Percentiles rank a stretch among this genome's conserved stretches.
Evolutionary conservation across 371 early-diverging fungal genomes (phyloP).

Genomic region (Saksenaea vasiformis): DNA sequence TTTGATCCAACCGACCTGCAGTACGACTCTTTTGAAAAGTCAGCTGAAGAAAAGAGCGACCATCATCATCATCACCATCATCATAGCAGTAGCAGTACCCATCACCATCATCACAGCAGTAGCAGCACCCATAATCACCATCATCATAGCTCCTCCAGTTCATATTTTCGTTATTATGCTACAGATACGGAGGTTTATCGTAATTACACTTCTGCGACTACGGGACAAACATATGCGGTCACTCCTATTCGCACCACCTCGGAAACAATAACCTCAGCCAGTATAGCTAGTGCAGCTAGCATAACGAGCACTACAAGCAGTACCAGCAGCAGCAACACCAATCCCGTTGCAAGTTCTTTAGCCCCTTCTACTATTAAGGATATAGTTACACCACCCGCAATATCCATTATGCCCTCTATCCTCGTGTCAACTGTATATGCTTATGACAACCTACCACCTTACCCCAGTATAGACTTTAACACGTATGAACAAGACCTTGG

Average conservation of each 20-base stretch:
- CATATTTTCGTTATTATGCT: background rate
- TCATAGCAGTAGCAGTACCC: background rate
- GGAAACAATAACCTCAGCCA: background rate
- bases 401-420: background rate
- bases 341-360: background rate
- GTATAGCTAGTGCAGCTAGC: background rate
- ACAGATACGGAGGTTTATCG: background rate
- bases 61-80: background rate
- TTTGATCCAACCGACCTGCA: background rate
- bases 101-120: background rate
- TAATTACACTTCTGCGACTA: background rate
- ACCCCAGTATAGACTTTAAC: slow-evolving; percentile 15
- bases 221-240: background rate
- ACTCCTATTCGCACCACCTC: background rate
- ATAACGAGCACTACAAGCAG: background rate
- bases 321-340: background rate
- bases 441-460: slow-evolving; percentile 6
- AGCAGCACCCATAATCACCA: background rate
- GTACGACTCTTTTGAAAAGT: background rate
- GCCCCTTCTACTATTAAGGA: background rate
- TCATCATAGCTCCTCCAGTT: background rate
- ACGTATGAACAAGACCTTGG: slow-evolving; percentile 7
- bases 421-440: slow-evolving; percentile 13
- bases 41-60: background rate
- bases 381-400: background rate